A percentile compares a stretch with the other conserved stretches of the same genome.
phyloP scores from a whole-genome alignment of 2,329 filamentous ascomycete species.

The Ophiostoma sp. region DNA sequence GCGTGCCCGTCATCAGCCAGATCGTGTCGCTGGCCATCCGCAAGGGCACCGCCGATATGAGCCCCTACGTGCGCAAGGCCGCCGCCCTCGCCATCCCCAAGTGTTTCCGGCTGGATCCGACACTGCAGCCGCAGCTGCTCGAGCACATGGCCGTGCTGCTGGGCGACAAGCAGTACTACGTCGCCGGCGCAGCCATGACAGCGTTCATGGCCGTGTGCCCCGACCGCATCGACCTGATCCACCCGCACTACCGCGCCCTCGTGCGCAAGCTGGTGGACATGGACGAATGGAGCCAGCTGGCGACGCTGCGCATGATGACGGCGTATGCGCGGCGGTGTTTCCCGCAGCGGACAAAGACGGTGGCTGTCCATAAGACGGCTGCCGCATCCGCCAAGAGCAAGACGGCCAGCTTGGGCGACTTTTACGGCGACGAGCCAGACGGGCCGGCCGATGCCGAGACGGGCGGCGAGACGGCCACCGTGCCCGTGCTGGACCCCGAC shows the following conservation, averaged over 20 bases:
- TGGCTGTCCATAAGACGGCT: constrained; percentile 35
- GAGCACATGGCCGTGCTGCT: constrained; percentile 75
- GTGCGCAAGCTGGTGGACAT: constrained; percentile 93
- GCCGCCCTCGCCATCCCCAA: constrained; percentile 93
- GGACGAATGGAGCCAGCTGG: constrained; percentile 97
- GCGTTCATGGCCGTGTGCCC: constrained; percentile 89
- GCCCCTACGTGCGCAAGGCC: constrained; percentile 83
- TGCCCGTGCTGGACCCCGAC: constrained; percentile 70
- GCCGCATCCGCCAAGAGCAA: neutral
- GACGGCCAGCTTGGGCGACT: constrained; percentile 37
- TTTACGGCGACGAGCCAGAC: constrained; percentile 22
- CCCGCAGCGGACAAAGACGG: constrained; percentile 52
- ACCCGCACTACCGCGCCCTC: constrained; percentile 79
- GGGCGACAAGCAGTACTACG: constrained; percentile 90
- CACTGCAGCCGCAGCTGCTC: constrained; percentile 74
- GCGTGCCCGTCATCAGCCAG: constrained; percentile 96
- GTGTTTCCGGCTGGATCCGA: constrained; percentile 86
- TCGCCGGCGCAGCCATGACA: constrained; percentile 86
- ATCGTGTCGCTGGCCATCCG: constrained; percentile 96
- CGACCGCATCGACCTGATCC: constrained; percentile 78
- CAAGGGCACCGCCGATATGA: constrained; percentile 89
- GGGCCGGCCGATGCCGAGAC: neutral
- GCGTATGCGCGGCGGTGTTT: constrained; percentile 85
- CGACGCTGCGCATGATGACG: constrained; percentile 74
- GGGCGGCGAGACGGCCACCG: constrained; percentile 42